Evolutionary conservation across 1,284 basidiomycete genomes (phyloP).

Genomic region (Apiotrichum gracile): DNA sequence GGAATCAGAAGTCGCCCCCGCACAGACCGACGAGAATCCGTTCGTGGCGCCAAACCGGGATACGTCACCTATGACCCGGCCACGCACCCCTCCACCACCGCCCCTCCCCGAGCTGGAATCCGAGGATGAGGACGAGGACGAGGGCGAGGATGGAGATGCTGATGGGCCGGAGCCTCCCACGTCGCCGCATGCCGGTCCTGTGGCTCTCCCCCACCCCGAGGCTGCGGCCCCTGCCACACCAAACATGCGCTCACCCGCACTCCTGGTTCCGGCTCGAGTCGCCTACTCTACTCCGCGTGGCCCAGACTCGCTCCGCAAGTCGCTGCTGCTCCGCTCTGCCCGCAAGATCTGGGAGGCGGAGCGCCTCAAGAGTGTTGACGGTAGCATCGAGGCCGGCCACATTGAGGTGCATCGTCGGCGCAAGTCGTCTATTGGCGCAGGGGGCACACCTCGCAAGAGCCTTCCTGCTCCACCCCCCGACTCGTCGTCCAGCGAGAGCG

Average conservation of each 20-base stretch:
- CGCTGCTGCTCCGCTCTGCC: conserved; percentile 38
- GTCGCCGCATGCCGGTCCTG: neutral
- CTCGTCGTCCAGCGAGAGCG: conserved; percentile 9
- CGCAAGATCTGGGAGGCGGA: conserved; percentile 40
- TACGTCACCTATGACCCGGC: conserved; percentile 28
- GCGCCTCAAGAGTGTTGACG: conserved; percentile 26
- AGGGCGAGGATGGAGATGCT: neutral
- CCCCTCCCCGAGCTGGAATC: conserved; percentile 1
- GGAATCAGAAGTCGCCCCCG: neutral
- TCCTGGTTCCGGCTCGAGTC: conserved; percentile 23
- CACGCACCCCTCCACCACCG: conserved; percentile 11
- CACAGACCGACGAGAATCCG: conserved; percentile 7
- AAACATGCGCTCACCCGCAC: neutral
- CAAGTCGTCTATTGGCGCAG: conserved; percentile 25
- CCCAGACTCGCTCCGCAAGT: conserved; percentile 34
- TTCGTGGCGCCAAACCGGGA: conserved; percentile 33
- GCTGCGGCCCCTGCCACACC: neutral
- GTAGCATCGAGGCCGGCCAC: conserved; percentile 29
- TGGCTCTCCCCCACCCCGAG: neutral
- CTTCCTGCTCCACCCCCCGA: conserved; percentile 9
- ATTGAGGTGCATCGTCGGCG: conserved; percentile 24
- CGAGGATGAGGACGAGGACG: neutral
- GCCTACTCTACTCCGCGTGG: conserved; percentile 30
- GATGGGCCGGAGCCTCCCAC: neutral
- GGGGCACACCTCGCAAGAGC: conserved; percentile 21